These are phyloP conservation scores for Sinapis alba DNA, from an alignment of 441 rosid genomes.

Conservation along the genomic window DNA sequence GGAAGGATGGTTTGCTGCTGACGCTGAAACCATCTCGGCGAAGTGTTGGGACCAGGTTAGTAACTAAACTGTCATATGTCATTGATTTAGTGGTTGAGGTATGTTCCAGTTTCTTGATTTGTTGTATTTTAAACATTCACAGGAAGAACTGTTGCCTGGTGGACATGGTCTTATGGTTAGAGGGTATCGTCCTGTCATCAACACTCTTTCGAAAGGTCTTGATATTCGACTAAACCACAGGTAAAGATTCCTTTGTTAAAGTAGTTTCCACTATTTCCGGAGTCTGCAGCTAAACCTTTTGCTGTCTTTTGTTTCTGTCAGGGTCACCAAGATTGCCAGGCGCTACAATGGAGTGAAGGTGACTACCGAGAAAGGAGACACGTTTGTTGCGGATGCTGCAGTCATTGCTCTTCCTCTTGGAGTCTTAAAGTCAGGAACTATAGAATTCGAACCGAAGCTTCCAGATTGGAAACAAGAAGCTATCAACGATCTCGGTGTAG, in stretches of 20 bases:
- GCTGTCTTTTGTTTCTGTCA: conserved; percentile 32
- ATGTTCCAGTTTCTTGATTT: background rate
- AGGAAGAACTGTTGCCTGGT: conserved; percentile 95
- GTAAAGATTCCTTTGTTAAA: conserved; percentile 38
- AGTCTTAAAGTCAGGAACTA: conserved; percentile 70
- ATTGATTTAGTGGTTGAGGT: conserved; percentile 7
- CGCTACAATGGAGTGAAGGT: conserved; percentile 78
- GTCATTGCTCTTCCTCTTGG: conserved; percentile 87
- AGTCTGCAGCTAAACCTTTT: conserved; percentile 13
- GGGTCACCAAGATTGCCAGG: conserved; percentile 73
- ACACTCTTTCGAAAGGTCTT: conserved; percentile 94
- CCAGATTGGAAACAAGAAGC: conserved; percentile 97
- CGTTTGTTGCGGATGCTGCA: conserved; percentile 85
- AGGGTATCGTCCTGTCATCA: conserved; percentile 90
- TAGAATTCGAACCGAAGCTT: conserved; percentile 79
- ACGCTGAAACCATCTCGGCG: conserved; percentile 88
- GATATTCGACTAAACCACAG: conserved; percentile 81
- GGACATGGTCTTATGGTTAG: conserved; percentile 99
- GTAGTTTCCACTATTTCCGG: background rate
- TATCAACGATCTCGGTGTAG: conserved; percentile 85
- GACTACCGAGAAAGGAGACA: conserved; percentile 70
- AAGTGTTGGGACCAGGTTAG: conserved; percentile 88
- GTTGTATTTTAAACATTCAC: background rate
- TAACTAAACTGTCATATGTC: background rate
- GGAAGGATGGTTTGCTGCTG: conserved; percentile 99